These are phyloP conservation scores for Geranium rotundifolium DNA, from an alignment of 345 rosid genomes.

Conservation along the genomic window DNA sequence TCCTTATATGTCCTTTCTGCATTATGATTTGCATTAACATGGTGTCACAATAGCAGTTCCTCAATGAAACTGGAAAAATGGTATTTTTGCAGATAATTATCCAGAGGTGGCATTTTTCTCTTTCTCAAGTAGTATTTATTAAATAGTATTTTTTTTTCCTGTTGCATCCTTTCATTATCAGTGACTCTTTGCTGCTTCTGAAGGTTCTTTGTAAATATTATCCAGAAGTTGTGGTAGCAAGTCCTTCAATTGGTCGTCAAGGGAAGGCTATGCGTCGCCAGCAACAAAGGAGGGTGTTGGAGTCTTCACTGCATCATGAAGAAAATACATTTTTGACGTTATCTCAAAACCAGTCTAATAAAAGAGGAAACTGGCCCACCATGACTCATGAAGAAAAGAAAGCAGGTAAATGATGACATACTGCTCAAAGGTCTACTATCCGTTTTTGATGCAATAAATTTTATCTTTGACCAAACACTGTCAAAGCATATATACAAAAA, in stretches of 20 bases:
- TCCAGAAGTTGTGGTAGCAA: constrained; percentile 44
- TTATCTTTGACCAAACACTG: not conserved
- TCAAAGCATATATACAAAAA: not conserved
- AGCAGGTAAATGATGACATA: constrained; percentile 13
- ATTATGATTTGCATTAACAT: too few relatives aligned
- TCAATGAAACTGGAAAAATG: not conserved
- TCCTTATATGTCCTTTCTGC: too few relatives aligned
- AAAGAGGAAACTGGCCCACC: constrained; percentile 1
- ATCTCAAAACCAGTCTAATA: constrained; percentile 5
- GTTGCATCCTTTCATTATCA: not conserved
- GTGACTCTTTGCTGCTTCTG: constrained; percentile 13
- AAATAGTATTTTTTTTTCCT: not conserved
- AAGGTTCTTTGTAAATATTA: constrained; percentile 69
- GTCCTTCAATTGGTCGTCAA: constrained; percentile 90
- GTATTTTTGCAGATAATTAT: not conserved
- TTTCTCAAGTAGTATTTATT: too few relatives aligned
- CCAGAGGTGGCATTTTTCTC: not conserved
- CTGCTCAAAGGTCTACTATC: not conserved
- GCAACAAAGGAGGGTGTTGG: constrained; percentile 43
- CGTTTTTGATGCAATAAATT: not conserved
- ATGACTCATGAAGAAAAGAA: constrained; percentile 8
- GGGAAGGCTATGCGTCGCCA: constrained; percentile 81
- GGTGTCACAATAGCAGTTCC: too few relatives aligned
- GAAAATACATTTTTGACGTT: constrained; percentile 7
- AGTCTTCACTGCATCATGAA: constrained; percentile 11